Evolutionary conservation across 1,284 basidiomycete species (phyloP).

Genomic region (Cystobasidium slooffiae): DNA sequence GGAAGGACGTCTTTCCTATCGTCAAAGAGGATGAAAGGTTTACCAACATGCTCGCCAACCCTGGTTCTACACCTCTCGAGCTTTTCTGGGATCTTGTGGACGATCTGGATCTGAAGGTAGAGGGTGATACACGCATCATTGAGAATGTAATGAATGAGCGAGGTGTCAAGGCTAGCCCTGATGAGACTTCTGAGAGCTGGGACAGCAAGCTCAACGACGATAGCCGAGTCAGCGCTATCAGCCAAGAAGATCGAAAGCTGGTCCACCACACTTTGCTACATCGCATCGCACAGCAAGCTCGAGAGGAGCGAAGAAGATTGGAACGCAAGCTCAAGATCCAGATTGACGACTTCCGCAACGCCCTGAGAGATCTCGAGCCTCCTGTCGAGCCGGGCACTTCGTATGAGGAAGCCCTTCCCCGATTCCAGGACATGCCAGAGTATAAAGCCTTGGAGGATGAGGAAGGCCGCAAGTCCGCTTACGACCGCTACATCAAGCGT

Average conservation of each 20-base stretch:
- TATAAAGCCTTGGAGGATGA: conserved; percentile 80
- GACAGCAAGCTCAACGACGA: conserved; percentile 56
- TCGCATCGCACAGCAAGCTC: conserved; percentile 67
- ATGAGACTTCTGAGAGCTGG: conserved; percentile 61
- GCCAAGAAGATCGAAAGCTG: conserved; percentile 56
- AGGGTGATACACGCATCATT: conserved; percentile 62
- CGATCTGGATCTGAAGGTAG: conserved; percentile 79
- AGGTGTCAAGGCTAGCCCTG: conserved; percentile 57
- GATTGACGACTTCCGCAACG: conserved; percentile 95
- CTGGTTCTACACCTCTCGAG: conserved; percentile 91
- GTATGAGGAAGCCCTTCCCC: conserved; percentile 77
- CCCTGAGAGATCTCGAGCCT: conserved; percentile 83
- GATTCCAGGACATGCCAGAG: conserved; percentile 78
- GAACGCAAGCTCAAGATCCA: conserved; percentile 84
- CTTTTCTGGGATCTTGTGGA: conserved; percentile 95
- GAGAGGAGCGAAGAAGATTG: conserved; percentile 74
- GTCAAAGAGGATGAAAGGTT: conserved; percentile 83
- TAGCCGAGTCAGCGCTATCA: conserved; percentile 36
- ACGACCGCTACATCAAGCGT: conserved; percentile 79
- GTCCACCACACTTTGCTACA: conserved; percentile 74
- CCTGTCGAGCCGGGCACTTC: conserved; percentile 72
- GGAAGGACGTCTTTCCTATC: conserved; percentile 81
- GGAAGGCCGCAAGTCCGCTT: conserved; percentile 75
- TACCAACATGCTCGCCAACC: conserved; percentile 79
- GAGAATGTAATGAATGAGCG: conserved; percentile 41